Conservation (phyloP, 2,329 filamentous ascomycete genomes). For the Byssochlamys sp. region DNA sequence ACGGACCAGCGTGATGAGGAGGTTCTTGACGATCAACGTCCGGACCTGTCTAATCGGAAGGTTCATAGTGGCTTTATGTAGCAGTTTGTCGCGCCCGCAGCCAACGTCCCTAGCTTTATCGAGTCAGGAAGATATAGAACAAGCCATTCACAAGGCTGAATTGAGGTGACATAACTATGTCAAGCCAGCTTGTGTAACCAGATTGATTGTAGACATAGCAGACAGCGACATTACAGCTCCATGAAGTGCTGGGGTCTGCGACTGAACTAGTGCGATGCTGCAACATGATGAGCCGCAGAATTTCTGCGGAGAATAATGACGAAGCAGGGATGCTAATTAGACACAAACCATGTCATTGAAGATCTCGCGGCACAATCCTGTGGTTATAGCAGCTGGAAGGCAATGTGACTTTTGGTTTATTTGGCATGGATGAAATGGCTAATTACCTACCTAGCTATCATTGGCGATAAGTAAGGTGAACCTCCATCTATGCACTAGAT, state of each 20-base stretch:
- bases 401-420: too few relatives aligned
- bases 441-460: too few relatives aligned
- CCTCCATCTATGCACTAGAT: too few relatives aligned
- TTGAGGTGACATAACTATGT: neutral
- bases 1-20: constrained; percentile 43
- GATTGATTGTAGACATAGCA: neutral
- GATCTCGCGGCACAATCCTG: neutral
- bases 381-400: too few relatives aligned
- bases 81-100: neutral
- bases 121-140: neutral
- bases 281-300: neutral
- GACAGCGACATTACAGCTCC: neutral
- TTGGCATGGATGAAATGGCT: too few relatives aligned
- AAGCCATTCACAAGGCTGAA: neutral
- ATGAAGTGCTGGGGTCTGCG: neutral
- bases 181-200: neutral
- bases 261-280: neutral
- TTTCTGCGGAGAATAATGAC: neutral
- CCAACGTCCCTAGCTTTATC: neutral
- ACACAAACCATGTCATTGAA: neutral
- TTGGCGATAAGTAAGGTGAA: too few relatives aligned
- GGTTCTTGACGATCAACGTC: constrained; percentile 39
- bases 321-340: too few relatives aligned
- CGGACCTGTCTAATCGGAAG: constrained; percentile 43
- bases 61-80: constrained; percentile 11